Conservation (phyloP, 345 rosid genomes). For the Salix caprea region DNA sequence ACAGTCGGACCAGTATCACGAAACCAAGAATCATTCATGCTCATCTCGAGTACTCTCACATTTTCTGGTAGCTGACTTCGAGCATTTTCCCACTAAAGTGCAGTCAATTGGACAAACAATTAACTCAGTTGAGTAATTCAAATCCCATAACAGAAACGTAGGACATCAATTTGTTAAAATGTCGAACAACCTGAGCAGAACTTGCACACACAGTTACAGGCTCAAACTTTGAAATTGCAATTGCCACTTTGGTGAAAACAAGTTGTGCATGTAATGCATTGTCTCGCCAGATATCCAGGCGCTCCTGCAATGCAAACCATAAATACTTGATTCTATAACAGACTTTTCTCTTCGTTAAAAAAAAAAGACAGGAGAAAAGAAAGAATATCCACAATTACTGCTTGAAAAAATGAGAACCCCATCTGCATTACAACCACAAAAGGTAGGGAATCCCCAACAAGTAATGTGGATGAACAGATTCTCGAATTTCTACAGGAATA, state of each 20-base stretch:
- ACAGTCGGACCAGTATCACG: conserved; percentile 96
- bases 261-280: conserved; percentile 55
- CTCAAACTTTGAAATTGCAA: conserved; percentile 72
- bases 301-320: conserved; percentile 50
- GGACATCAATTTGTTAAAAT: conserved; percentile 4
- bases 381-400: background rate
- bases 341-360: too few species aligned
- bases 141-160: background rate
- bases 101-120: background rate
- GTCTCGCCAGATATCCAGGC: conserved; percentile 86
- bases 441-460: too few species aligned
- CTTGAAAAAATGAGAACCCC: too few species aligned
- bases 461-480: too few species aligned
- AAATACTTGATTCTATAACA: background rate
- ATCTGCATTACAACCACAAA: too few species aligned
- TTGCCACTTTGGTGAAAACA: conserved; percentile 61
- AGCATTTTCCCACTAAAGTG: conserved; percentile 76
- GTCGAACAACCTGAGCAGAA: conserved; percentile 59
- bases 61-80: conserved; percentile 63
- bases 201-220: conserved; percentile 89
- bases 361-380: too few species aligned
- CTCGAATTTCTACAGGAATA: too few species aligned
- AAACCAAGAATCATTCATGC: conserved; percentile 95
- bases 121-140: conserved; percentile 7
- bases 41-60: conserved; percentile 81